phyloP scores from a whole-genome alignment of 352 stramenopile genomes.

The Thalassiosira livingstoniorum region DNA sequence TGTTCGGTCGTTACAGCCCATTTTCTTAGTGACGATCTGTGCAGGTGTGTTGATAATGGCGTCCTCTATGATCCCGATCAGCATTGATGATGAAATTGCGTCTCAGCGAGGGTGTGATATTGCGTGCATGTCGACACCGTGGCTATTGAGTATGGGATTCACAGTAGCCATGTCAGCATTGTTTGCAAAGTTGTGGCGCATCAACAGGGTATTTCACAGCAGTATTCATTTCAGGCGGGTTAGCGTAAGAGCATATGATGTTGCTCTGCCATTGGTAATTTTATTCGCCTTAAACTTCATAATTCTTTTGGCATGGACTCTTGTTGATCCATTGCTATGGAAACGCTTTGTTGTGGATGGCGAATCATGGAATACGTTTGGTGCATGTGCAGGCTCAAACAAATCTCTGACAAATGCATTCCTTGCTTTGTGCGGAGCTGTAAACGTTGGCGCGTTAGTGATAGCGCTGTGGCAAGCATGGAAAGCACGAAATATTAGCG shows the following conservation, averaged over 20 bases:
- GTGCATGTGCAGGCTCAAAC: slow-evolving; percentile 19
- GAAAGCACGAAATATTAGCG: slow-evolving; percentile 56
- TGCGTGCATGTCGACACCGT: slow-evolving; percentile 53
- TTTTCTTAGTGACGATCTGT: slow-evolving; percentile 9
- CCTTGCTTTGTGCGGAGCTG: slow-evolving; percentile 31
- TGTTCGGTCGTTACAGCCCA: neutral
- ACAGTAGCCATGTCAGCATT: slow-evolving; percentile 56
- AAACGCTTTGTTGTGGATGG: slow-evolving; percentile 33
- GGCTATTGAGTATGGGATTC: slow-evolving; percentile 66
- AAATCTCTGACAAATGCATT: slow-evolving; percentile 13
- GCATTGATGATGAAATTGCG: slow-evolving; percentile 26
- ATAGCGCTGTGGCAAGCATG: slow-evolving; percentile 58
- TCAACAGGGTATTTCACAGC: slow-evolving; percentile 61
- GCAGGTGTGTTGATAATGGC: slow-evolving; percentile 4
- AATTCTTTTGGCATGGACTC: slow-evolving; percentile 59
- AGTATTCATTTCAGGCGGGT: slow-evolving; percentile 38
- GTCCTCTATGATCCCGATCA: slow-evolving; percentile 13
- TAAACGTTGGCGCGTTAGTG: slow-evolving; percentile 55
- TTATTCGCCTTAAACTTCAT: slow-evolving; percentile 60
- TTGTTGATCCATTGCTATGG: slow-evolving; percentile 60
- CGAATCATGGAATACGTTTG: slow-evolving; percentile 39
- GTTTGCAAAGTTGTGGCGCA: slow-evolving; percentile 67
- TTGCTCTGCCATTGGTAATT: slow-evolving; percentile 36
- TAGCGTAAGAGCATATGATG: slow-evolving; percentile 32
- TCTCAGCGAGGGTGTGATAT: slow-evolving; percentile 5